Base-by-base conservation (phyloP, 2,329 filamentous ascomycete species). In the Phyllosticta paracitricarpa region DNA sequence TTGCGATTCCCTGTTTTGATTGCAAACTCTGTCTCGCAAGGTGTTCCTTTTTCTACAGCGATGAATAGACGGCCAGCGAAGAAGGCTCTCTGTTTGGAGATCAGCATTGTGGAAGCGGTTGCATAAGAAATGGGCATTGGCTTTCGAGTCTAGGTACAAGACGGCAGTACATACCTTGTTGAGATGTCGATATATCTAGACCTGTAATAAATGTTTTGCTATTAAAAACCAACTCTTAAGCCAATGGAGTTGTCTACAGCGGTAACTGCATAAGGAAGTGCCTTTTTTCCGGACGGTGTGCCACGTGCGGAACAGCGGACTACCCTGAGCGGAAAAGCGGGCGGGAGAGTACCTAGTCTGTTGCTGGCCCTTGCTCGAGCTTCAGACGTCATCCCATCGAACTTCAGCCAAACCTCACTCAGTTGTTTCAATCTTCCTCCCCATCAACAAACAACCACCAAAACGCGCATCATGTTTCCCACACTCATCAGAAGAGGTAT, bases 381-480 rank as follows among this genome's bases (percentile, higher is more conserved):
- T 58, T 35, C 54, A 51, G 56, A 62, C 60, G 60, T 62, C 60
- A 62, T 62, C 51, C 48, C 60, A 62, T 54, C 30, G 28, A 30
- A 62, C 60, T 58, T 28, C 19, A 25, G 26, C n/a, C 19, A 26
- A 30, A 54, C 51, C 26, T 58, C 56, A 24, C 22, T n/a, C 7
- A 17, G 12, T n/a, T 7, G 40, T 48, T 48, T 48, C 40, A 19
- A 48, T 17, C n/a, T 25, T 19, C 19, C 30, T 17, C 48, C 51
- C 7, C 52, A 58, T 51, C 56, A 22, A 35, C 51, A 51, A 52
- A 57, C 30, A 22, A 51, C 14, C 25, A 19, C 51, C 26, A 28
- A 8, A 7, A 28, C 30, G 28, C 35, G 12, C 24, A 40, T 7
- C 59, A 61, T 61, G 59, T 40, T 61, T 1, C 59, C 59, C 17